phyloP scores from a whole-genome alignment of 2,329 filamentous ascomycete genomes.

The Neofusicoccum cordaticola region DNA sequence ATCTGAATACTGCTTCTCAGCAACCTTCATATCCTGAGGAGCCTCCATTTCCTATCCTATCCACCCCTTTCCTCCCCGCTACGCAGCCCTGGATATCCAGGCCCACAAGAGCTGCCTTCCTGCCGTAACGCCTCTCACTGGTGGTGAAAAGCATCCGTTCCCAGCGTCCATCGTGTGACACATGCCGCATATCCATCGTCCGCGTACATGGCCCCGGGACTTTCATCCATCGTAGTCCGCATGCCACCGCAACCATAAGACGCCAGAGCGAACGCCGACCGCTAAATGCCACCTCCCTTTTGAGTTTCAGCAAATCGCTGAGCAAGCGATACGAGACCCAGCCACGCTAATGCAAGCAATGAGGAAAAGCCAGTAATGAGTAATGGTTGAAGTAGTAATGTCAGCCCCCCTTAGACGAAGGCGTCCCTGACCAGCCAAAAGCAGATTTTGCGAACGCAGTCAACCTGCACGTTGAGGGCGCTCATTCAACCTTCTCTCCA shows the following conservation, averaged over 20 bases:
- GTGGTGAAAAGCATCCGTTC: not conserved
- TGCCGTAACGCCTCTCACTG: slow-evolving; percentile 5
- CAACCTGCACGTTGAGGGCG: not conserved
- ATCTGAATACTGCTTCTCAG: slow-evolving; percentile 1
- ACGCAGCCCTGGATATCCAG: not conserved
- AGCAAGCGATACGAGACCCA: slow-evolving; percentile 20
- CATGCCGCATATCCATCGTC: slow-evolving; percentile 3
- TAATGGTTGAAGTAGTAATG: slow-evolving; percentile 19
- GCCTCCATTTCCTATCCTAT: not conserved
- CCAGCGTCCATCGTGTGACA: not conserved
- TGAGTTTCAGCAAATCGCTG: slow-evolving; percentile 5
- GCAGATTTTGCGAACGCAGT: not conserved
- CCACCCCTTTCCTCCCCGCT: not conserved
- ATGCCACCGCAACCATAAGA: slow-evolving; percentile 9
- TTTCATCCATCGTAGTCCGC: not conserved
- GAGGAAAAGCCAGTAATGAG: slow-evolving; percentile 21
- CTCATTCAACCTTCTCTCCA: slow-evolving; percentile 16
- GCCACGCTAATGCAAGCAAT: slow-evolving; percentile 31
- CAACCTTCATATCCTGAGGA: not conserved
- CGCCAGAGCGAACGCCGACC: slow-evolving; percentile 31
- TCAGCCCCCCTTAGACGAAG: not conserved
- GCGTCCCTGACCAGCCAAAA: not conserved
- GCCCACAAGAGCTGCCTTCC: not conserved
- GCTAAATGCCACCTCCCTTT: slow-evolving; percentile 31
- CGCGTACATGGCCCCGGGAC: not conserved